phyloP scores from a whole-genome alignment of 441 rosid species.

The Populus trichocarpa region DNA sequence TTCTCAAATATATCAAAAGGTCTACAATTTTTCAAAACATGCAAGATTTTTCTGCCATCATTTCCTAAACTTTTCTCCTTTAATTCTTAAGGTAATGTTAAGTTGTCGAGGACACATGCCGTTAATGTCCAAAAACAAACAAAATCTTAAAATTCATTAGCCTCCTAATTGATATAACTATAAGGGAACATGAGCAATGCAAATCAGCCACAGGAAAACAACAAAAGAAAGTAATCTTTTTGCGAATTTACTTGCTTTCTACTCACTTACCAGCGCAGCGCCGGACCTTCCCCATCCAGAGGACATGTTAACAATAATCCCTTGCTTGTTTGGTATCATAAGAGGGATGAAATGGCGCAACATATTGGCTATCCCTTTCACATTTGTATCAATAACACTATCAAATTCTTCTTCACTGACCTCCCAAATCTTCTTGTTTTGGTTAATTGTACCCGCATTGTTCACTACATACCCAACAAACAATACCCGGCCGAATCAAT shows the following conservation, averaged over 20 bases:
- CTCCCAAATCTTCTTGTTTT: slow-evolving; percentile 93
- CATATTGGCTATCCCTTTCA: slow-evolving; percentile 79
- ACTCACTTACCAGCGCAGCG: slow-evolving; percentile 74
- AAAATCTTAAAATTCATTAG: neutral
- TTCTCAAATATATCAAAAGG: no score
- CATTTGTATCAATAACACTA: slow-evolving; percentile 80
- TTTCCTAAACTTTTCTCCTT: no score
- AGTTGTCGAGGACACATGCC: neutral
- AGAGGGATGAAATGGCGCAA: slow-evolving; percentile 88
- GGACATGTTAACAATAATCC: slow-evolving; percentile 84
- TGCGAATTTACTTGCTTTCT: neutral
- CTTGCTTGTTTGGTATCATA: slow-evolving; percentile 76
- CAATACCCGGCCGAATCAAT: neutral
- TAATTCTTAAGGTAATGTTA: no score
- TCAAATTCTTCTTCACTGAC: slow-evolving; percentile 90
- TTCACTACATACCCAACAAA: slow-evolving; percentile 46
- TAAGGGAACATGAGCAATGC: no score
- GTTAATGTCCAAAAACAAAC: neutral
- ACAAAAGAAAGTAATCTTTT: no score
- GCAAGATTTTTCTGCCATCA: no score
- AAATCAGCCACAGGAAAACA: neutral
- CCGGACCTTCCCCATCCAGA: slow-evolving; percentile 99
- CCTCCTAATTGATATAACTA: neutral
- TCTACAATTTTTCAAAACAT: no score
- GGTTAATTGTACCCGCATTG: slow-evolving; percentile 91